Conservation (phyloP, 2,329 filamentous ascomycete species). For the Fusarium sp. region DNA sequence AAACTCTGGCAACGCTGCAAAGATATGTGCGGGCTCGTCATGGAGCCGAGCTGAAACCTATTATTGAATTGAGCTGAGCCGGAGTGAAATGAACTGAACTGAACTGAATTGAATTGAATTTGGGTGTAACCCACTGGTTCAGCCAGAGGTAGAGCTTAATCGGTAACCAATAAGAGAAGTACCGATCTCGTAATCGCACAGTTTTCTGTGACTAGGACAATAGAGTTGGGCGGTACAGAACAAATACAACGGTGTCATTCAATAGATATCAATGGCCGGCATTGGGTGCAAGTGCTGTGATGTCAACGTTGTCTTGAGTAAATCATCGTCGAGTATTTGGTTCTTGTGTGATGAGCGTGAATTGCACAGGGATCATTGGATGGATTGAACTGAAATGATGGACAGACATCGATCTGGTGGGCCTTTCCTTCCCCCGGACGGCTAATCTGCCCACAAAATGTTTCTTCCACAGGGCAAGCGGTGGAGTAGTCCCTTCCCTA, state of each 20-base stretch:
- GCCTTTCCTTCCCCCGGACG: slow-evolving; percentile 14
- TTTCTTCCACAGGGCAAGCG: slow-evolving; percentile 23
- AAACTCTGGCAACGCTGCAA: slow-evolving; percentile 8
- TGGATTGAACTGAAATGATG: slow-evolving; percentile 6
- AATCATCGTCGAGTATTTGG: slow-evolving; percentile 6
- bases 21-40: neutral
- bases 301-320: slow-evolving; percentile 10
- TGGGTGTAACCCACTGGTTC: slow-evolving; percentile 9
- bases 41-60: neutral
- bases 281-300: neutral
- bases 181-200: slow-evolving; percentile 8
- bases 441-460: slow-evolving; percentile 33
- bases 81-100: neutral
- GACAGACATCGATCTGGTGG: slow-evolving; percentile 24
- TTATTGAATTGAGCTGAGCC: neutral
- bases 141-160: slow-evolving; percentile 2
- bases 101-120: slow-evolving; percentile 8
- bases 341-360: slow-evolving; percentile 1
- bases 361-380: slow-evolving; percentile 10
- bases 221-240: neutral
- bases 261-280: slow-evolving; percentile 1
- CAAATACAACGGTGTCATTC: slow-evolving; percentile 10
- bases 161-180: slow-evolving; percentile 22
- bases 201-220: neutral
- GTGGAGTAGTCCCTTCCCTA: slow-evolving; percentile 3